Base-by-base conservation (phyloP, 441 rosid genomes). In the Bocquillonia castaneifolia region DNA sequence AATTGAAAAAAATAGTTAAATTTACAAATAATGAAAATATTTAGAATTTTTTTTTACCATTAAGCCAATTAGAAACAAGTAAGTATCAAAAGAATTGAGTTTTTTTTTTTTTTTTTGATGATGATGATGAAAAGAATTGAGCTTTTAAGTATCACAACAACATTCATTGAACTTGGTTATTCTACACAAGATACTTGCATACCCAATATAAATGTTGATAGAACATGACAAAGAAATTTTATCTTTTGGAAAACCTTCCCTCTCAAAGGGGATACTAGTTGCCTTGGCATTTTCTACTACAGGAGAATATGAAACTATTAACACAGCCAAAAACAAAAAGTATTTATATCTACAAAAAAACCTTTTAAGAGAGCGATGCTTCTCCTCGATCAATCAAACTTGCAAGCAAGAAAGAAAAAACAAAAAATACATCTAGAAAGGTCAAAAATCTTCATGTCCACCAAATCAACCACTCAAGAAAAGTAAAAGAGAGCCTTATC, bases 401-500 rank as follows among this genome's bases (percentile, higher is more conserved):
- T 6, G 5, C 5, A 6, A 5, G 9, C 0, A 6, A n/a, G n/a
- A 48, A 18, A 4, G 5, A 6, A n/a, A 48, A 48, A 18, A 4
- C 0, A 34, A 59, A 22, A 0, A 59, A 25, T 50, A 25, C 51
- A 23, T 62, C 61, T 47, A 26, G 54, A 63, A 66, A 48, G 48
- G 64, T 59, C 42, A 37, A 63, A 56, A 64, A 64, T 57, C 58
- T 29, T 59, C 50, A 57, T 6, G 20, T 54, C 56, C 64, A 68
- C 74, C 72, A 63, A 66, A 69, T 63, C 67, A 58, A 20, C 72
- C 74, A 63, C 75, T 59, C 67, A 17, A 26, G 63, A 58, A 68
- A 66, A 57, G 51, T 3, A 23, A 59, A 20, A 44, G 34, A 54
- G 22, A 29, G n/a, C 72, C 63, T 69, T 67, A 66, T 66, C 68